Base-by-base conservation (phyloP, 306 rosid species). In the Vachellia pachyceras region DNA sequence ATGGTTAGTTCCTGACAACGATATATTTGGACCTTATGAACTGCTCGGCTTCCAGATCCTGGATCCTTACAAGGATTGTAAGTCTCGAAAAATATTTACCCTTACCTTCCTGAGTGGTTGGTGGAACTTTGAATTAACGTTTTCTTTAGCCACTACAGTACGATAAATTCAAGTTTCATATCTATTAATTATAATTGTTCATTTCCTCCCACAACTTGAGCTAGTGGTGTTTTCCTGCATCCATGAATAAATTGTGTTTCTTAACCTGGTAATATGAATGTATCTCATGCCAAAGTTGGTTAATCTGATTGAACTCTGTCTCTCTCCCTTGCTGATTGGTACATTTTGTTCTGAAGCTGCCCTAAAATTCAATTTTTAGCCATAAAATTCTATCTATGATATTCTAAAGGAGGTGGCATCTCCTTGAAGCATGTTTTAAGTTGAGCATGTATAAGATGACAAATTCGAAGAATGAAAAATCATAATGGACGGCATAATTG, bases 1-100 rank as follows among this genome's bases (percentile, higher is more conserved):
- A 74, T 96, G 98, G 99, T 20, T 23, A 1, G 82, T 96, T 79
- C 60, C 2, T n/a, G 91, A 88, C 35, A 84, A 79, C 58, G 91
- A 74, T 0, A 1, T 88, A 20, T 92, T 93, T 65, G 99, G 99
- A 49, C 99, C 99, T 47, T 93, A 92, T 76, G 99, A 96, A 83
- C 92, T 92, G 46, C 37, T 92, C 37, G 13, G 58, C 55, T 84
- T 91, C 73, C 22, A 75, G 55, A 87, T 91, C 45, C 44, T 82
- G 66, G 92, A 54, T 54, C 76, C 85, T 83, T 92, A 92, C 73
- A 81, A 49, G 11, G 72, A 85, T 5, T 91, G 98, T 95, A 35
- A 72, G 98, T 88, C 79, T 78, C 83, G 15, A 22, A 73, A 86
- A 50, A 76, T 75, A 80, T 20, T 14, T 66, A 65, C 49, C 75